Base-by-base conservation (phyloP, 1,139 yeast genomes). In the Pichia sp. region DNA sequence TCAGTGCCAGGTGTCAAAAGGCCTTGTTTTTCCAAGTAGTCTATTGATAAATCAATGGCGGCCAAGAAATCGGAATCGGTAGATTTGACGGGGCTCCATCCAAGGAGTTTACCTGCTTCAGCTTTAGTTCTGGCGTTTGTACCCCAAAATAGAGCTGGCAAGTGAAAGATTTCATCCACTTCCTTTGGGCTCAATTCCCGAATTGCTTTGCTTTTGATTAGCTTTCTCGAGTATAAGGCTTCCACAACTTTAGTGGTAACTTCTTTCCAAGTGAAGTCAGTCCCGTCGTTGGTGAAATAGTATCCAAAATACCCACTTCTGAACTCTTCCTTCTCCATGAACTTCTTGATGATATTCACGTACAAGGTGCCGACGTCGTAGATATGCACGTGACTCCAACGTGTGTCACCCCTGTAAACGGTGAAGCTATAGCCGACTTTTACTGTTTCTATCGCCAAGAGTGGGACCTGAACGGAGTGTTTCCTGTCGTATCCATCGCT, bases 101-200 rank as follows among this genome's bases (percentile, higher is more conserved):
- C 52, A 24, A 43, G 10, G 4, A 3, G 7, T 31, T 27, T 33
- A 1, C 38, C 52, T 4, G 46, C 38, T 9, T 49, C 46, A 6
- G 52, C 16, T 9, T 20, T 49, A 20, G 43, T 43, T n/a, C 48
- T 42, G 17, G 48, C 41, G 24, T 49, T 49, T 6, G 45, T 33
- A 14, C 52, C 52, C 52, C 52, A 49, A 34, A n/a, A 44, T 30
- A 49, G 27, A 16, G 52, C 42, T 8, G 52, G 52, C n/a, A 49
- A n/a, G 31, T 31, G 10, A 24, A 49, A 49, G 4, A 24, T 6
- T 17, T 30, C 44, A n/a, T 30, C 27, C 5, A 49, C 38, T 31
- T 43, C 43, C 4, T 29, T 16, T 29, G 52, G 48, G 3, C 31
- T 43, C 16, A 49, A 44, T n/a, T 44, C 42, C 33, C 31, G n/a